phyloP scores from a whole-genome alignment of 2,329 filamentous ascomycete species.

The Penicillium hesseltinei region DNA sequence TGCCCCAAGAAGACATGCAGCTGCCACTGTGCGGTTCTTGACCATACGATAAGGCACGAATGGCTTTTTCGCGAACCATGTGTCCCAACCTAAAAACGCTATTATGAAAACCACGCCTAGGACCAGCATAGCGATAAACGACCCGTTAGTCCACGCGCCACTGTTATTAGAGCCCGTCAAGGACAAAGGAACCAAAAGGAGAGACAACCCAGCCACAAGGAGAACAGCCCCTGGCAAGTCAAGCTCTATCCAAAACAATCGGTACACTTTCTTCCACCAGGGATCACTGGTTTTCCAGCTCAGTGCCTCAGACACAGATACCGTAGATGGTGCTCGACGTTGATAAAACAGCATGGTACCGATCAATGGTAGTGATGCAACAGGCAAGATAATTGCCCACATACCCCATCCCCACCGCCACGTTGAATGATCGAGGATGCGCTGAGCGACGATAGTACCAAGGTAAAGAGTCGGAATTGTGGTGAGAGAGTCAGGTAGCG shows the following conservation, averaged over 20 bases:
- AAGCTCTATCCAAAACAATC: constrained; percentile 26
- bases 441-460: constrained; percentile 47
- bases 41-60: constrained; percentile 44
- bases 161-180: constrained; percentile 39
- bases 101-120: constrained; percentile 28
- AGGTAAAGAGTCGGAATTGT: constrained; percentile 51
- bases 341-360: constrained; percentile 35
- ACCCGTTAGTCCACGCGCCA: constrained; percentile 25
- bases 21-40: constrained; percentile 40
- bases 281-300: constrained; percentile 4
- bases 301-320: background rate
- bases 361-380: constrained; percentile 34
- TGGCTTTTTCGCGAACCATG: constrained; percentile 37
- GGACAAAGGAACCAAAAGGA: constrained; percentile 39
- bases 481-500: constrained; percentile 59
- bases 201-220: constrained; percentile 34
- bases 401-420: constrained; percentile 48
- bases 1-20: constrained; percentile 38
- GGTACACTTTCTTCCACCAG: constrained; percentile 20
- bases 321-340: constrained; percentile 17
- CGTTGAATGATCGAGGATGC: constrained; percentile 36
- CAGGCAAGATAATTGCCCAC: constrained; percentile 43
- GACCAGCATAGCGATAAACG: constrained; percentile 40
- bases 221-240: constrained; percentile 38
- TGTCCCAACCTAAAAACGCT: constrained; percentile 39